Percentiles rank a stretch among this genome's conserved stretches.
phyloP scores from a whole-genome alignment of 192 early-diverging fungal species.

The Mortierella claussenii region DNA sequence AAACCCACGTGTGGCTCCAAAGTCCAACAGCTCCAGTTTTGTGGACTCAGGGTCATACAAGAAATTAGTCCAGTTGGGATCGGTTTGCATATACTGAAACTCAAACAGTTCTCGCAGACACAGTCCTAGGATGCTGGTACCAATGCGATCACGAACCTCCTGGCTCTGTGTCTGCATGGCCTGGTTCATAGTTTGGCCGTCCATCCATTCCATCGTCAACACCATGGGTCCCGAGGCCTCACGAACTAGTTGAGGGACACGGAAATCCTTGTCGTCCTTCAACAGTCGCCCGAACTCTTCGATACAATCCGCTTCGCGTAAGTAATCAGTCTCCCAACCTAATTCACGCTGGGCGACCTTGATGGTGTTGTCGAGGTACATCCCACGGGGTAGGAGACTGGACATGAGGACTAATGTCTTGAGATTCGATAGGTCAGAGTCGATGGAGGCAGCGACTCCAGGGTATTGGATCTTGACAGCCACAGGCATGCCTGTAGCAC shows the following conservation, averaged over 20 bases:
- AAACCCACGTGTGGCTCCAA: constrained; percentile 92
- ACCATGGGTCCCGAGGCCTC: constrained; percentile 79
- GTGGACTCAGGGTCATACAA: constrained; percentile 77
- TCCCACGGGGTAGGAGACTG: constrained; percentile 88
- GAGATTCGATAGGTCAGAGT: constrained; percentile 88
- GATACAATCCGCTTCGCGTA: constrained; percentile 85
- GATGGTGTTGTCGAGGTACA: constrained; percentile 98
- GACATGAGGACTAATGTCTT: constrained; percentile 82
- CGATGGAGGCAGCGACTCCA: constrained; percentile 89
- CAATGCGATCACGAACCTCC: constrained; percentile 67
- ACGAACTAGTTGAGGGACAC: constrained; percentile 78
- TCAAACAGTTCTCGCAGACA: constrained; percentile 92
- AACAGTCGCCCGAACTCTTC: constrained; percentile 73
- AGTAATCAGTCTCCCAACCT: constrained; percentile 94
- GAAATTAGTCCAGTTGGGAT: constrained; percentile 99
- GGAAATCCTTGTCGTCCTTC: constrained; percentile 65
- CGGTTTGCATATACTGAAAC: constrained; percentile 98
- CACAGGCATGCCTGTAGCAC: constrained; percentile 59
- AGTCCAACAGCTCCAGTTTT: constrained; percentile 90
- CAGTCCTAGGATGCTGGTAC: constrained; percentile 78
- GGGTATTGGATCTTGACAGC: constrained; percentile 99
- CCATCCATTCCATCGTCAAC: constrained; percentile 82
- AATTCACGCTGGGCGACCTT: constrained; percentile 89
- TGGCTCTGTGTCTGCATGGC: constrained; percentile 33
- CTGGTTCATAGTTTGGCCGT: constrained; percentile 75